Base-by-base conservation (phyloP, 805 yeast genomes). In the Ogataea dorogensis region DNA sequence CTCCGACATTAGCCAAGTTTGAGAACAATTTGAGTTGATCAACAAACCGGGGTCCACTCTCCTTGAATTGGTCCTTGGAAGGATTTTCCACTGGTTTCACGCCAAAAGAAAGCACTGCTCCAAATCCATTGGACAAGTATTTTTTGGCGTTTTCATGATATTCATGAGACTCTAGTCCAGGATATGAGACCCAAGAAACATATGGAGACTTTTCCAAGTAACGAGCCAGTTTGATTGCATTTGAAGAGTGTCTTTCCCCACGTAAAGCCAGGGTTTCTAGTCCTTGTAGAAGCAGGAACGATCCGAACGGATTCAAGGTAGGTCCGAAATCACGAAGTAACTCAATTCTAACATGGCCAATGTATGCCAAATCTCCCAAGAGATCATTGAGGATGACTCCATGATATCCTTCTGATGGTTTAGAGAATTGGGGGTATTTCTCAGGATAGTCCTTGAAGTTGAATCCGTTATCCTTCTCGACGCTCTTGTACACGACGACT, bases 1-100 rank as follows among this genome's bases (percentile, higher is more conserved):
- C 98, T 59, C 98, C 98, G 41, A 91, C 97, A 56, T 91, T 91
- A 32, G 98, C 98, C 59, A 93, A 77, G 68, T 88, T 86, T 20
- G 95, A 82, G 38, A 95, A 94, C 40, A 93, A 65, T 64, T 86
- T 77, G 63, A 93, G 76, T 51, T 66, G 68, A 63, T 89, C 96
- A 43, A 86, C 96, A 43, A 88, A 86, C 51, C 71, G 74, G 36
- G 91, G 89, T 51, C 95, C 87, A 25, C 89, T 77, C 47, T 79
- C 83, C 51, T 77, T 59, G 68, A 84, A 86, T 45, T 79, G 81
- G 49, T 75, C 76, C 24, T 67, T 75, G 7, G 68, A 64, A 25
- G 64, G 58, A 18, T 58, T 54, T n/a, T 57, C 59, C 42, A 78
- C 61, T 35, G 74, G 76, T 63, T 87, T 85, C 42, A 89, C 95